A percentile compares a stretch with the other conserved stretches of the same genome.
Conservation (phyloP, 2,329 filamentous ascomycete species). For the Alternaria novae-zelandiae region DNA sequence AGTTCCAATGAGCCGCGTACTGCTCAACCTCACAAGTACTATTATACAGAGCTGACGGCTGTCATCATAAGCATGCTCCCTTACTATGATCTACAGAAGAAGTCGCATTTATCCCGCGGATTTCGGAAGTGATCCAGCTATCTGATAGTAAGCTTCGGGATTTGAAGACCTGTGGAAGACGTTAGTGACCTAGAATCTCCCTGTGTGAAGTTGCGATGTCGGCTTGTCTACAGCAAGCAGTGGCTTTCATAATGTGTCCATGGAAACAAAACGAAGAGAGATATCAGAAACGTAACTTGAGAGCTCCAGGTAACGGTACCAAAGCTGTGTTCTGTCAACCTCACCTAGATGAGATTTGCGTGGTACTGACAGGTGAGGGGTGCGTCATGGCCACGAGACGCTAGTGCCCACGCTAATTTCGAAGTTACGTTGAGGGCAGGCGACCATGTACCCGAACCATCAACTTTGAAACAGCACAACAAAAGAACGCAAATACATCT, state of each 20-base stretch:
- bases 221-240: neutral
- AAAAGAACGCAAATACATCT: conserved; percentile 5
- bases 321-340: neutral
- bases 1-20: neutral
- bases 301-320: neutral
- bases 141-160: neutral
- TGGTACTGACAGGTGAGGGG: neutral
- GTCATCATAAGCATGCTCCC: neutral
- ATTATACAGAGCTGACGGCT: neutral
- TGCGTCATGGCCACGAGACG: conserved; percentile 17
- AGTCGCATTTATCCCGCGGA: neutral
- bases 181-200: neutral
- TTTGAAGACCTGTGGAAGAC: neutral
- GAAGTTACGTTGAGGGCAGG: conserved; percentile 17
- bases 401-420: conserved; percentile 21
- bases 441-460: conserved; percentile 17
- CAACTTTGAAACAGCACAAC: conserved; percentile 16
- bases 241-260: neutral
- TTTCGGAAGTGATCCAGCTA: neutral
- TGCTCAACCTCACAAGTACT: neutral
- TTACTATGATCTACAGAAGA: neutral
- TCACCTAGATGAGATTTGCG: neutral
- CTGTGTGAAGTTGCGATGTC: neutral
- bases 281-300: neutral
- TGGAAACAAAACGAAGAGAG: neutral